Evolutionary conservation across 768 basidiomycete species (phyloP).

Genomic region (Lactifluus volemus): DNA sequence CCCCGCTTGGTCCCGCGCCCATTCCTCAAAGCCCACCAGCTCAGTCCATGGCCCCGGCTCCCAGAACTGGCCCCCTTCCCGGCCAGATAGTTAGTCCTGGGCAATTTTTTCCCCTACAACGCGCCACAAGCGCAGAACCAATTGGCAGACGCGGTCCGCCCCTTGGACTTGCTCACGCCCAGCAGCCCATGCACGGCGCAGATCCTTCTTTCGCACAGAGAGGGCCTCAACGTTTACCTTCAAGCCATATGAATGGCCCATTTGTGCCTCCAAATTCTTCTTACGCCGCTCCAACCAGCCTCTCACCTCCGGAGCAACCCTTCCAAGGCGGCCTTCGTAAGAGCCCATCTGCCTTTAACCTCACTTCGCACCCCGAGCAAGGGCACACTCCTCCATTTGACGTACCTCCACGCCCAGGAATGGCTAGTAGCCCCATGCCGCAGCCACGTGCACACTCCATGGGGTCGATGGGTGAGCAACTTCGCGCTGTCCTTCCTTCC

Average conservation of each 20-base stretch:
- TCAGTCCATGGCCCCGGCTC: conserved; percentile 1
- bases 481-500: conserved; percentile 55
- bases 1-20: background rate
- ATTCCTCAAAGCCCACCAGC: background rate
- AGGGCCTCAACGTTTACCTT: background rate
- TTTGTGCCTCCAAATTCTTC: conserved; percentile 2
- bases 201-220: conserved; percentile 1
- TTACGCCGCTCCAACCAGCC: conserved; percentile 8
- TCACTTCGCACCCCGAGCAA: conserved; percentile 40
- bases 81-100: conserved; percentile 15
- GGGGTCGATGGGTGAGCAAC: conserved; percentile 27
- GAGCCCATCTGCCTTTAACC: conserved; percentile 50
- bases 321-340: conserved; percentile 35
- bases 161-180: background rate
- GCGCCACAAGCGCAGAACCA: conserved; percentile 9
- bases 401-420: conserved; percentile 32
- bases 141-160: conserved; percentile 9
- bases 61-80: background rate
- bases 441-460: conserved; percentile 24
- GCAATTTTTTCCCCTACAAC: conserved; percentile 20
- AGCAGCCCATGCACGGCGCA: background rate
- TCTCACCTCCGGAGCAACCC: conserved; percentile 23
- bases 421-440: conserved; percentile 23
- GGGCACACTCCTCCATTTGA: conserved; percentile 22
- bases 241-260: background rate